Evolutionary conservation across 495 filamentous ascomycete species (phyloP).

Genomic region (Aspergillus steynii): DNA sequence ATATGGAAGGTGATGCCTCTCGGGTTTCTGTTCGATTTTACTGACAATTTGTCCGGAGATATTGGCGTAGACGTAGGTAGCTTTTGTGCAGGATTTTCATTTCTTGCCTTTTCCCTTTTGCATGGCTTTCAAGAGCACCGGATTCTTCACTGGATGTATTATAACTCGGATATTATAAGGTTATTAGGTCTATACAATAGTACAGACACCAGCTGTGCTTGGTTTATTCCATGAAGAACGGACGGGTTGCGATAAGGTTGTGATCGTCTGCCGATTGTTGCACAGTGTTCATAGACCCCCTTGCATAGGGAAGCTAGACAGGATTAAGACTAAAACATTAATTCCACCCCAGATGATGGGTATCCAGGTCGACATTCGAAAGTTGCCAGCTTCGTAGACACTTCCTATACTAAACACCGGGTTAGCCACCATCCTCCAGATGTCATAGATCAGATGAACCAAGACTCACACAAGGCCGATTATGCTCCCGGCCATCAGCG

Average conservation of each 20-base stretch:
- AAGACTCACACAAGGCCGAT: slow-evolving; percentile 80
- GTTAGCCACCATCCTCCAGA: slow-evolving; percentile 9
- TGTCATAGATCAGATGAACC: neutral
- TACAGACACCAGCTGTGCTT: neutral
- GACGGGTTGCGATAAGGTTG: neutral
- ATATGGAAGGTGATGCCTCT: slow-evolving; percentile 33
- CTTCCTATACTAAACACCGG: slow-evolving; percentile 67
- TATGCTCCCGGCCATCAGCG: slow-evolving; percentile 81
- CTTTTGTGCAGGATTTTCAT: neutral
- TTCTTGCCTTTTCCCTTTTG: neutral
- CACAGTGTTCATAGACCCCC: slow-evolving; percentile 68
- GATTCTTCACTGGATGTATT: slow-evolving; percentile 5
- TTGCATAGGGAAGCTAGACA: slow-evolving; percentile 93
- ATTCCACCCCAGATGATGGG: slow-evolving; percentile 93
- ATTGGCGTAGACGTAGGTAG: slow-evolving; percentile 29
- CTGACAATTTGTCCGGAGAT: slow-evolving; percentile 16
- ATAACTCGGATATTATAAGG: slow-evolving; percentile 1
- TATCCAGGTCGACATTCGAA: slow-evolving; percentile 96
- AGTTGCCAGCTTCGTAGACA: slow-evolving; percentile 84
- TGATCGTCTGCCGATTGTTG: neutral
- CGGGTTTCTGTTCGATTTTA: neutral
- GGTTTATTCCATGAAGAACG: neutral
- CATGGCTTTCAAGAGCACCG: neutral
- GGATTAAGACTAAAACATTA: slow-evolving; percentile 82
- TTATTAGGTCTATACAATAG: slow-evolving; percentile 4